Conservation (phyloP, 1,139 yeast species). For the Meyerozyma guilliermondii region DNA sequence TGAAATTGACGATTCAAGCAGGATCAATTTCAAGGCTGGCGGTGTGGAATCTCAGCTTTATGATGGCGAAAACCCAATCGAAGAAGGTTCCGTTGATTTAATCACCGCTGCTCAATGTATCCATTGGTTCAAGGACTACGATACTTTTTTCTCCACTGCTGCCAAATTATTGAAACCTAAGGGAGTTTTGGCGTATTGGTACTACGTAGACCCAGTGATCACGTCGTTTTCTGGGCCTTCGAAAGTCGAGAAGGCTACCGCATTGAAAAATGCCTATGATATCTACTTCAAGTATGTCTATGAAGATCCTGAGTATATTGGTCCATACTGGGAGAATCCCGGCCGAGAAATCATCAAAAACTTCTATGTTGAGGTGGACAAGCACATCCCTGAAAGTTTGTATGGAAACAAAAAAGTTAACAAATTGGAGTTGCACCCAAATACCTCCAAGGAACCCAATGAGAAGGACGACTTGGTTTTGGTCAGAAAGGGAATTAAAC, state of each 20-base stretch:
- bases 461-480: conserved; percentile 20
- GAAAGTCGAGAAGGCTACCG: conserved; percentile 12
- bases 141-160: conserved; percentile 23
- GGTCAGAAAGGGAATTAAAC: conserved; percentile 15
- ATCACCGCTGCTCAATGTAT: conserved; percentile 44
- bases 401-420: conserved; percentile 24
- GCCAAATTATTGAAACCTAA: conserved; percentile 28
- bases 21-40: conserved; percentile 29
- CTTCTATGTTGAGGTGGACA: conserved; percentile 24
- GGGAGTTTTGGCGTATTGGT: conserved; percentile 42
- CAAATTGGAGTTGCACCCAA: conserved; percentile 19
- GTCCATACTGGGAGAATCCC: conserved; percentile 45
- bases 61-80: conserved; percentile 11
- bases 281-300: conserved; percentile 32
- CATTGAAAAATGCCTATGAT: conserved; percentile 18
- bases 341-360: conserved; percentile 32
- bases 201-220: conserved; percentile 36
- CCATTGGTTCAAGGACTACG: conserved; percentile 41
- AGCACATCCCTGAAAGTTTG: conserved; percentile 25
- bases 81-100: conserved; percentile 23
- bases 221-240: conserved; percentile 21
- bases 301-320: conserved; percentile 29
- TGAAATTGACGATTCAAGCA: conserved; percentile 19
- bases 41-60: conserved; percentile 30
- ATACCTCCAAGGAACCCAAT: conserved; percentile 11